Percentiles rank a stretch among this genome's conserved stretches.
Evolutionary conservation across 768 basidiomycete species (phyloP).

Genomic region (Serendipita indica): DNA sequence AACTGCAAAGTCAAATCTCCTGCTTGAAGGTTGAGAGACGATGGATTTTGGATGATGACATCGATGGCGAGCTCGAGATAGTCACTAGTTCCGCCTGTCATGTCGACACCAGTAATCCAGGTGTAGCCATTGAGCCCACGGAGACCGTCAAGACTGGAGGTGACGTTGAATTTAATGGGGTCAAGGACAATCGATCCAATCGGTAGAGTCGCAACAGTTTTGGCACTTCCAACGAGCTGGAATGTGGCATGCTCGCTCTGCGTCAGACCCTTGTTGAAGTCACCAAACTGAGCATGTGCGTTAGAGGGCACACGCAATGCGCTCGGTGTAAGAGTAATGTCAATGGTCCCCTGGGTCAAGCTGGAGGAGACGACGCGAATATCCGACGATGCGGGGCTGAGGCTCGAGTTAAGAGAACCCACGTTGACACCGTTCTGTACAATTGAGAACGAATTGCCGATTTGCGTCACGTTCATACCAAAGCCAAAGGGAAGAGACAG

Average conservation of each 20-base stretch:
- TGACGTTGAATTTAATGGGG: constrained; percentile 56
- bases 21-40: constrained; percentile 42
- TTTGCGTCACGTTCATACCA: constrained; percentile 38
- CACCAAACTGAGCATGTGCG: constrained; percentile 37
- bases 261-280: constrained; percentile 27
- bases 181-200: constrained; percentile 55
- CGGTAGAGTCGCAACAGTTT: constrained; percentile 43
- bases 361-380: constrained; percentile 37
- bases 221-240: constrained; percentile 42
- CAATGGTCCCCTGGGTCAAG: constrained; percentile 46
- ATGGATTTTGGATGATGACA: constrained; percentile 53
- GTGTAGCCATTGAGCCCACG: constrained; percentile 44
- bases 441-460: constrained; percentile 52
- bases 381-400: constrained; percentile 47
- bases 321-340: constrained; percentile 46
- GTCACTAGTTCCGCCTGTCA: constrained; percentile 44
- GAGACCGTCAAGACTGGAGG: constrained; percentile 43
- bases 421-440: constrained; percentile 36
- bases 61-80: constrained; percentile 45
- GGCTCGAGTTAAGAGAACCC: constrained; percentile 30
- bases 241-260: constrained; percentile 26
- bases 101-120: constrained; percentile 45
- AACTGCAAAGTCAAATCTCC: constrained; percentile 52
- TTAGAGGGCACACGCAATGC: constrained; percentile 33
- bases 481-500: constrained; percentile 63